Evolutionary conservation across 169 alveolate species (phyloP), one percentile per base, ranked within the genome.

Genomic region (Eimeria praecox): DNA sequence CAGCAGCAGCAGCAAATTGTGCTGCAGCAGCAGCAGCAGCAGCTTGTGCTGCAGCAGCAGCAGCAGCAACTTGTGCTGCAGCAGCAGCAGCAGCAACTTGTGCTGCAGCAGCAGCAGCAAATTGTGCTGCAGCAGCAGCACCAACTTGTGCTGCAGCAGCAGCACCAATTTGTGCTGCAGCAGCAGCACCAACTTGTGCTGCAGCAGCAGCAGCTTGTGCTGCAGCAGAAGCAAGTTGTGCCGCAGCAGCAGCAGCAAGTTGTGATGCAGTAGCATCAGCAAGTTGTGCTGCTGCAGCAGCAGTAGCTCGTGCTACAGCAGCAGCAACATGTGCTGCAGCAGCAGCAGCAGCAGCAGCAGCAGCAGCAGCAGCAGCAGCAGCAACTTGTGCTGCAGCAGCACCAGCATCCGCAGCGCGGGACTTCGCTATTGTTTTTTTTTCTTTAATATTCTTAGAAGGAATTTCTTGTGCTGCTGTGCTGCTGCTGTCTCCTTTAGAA

Each of bases 371-470:
- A 30, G 75, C 75, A 59, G 38, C n/a, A 56, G 27, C 66, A 56
- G 66, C 66, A 56, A 27, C 24, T 10, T 18, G n/a, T 14, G 66
- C 66, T 14, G 66, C 66, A 56, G 66, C 66, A 56, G 66, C 66
- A 64, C 27, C 38, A 64, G 40, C 12, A 66, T 66, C 78, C 78
- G 78, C 78, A 66, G 78, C 78, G 78, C 78, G 78, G 78, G 78
- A 66, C 46, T 6, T 30, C 78, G 78, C 78, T 10, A 30, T 66
- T 66, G 78, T 33, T 66, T 66, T 66, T 66, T 66, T 66, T 33
- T 33, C 75, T 33, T 66, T 22, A 1, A 2, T 1, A 1, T 66
- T 4, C 18, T 66, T 30, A 8, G 27, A 62, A 3, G 78, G 42
- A 33, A 5, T 66, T 6, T 66, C 46, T 66, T 66, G 46, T 66